These are phyloP conservation scores for Teratosphaeria epicoccoides DNA, from an alignment of 2,329 filamentous ascomycete genomes.

Conservation along the genomic window DNA sequence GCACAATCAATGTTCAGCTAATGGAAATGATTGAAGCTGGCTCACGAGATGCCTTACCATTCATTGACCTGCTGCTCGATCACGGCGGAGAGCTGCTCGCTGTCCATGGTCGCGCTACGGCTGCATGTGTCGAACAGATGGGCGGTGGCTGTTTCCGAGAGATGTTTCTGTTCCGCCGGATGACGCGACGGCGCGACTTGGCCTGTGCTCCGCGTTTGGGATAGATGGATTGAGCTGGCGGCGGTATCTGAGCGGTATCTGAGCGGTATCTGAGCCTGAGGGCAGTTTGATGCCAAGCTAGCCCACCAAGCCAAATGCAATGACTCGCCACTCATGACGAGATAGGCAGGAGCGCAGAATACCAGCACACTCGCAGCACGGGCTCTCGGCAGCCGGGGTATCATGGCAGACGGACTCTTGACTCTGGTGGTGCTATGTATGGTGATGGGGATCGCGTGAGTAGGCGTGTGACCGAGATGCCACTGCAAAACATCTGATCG, in stretches of 20 bases:
- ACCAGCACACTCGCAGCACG: neutral
- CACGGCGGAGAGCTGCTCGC: slow-evolving; percentile 16
- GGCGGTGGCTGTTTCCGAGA: neutral
- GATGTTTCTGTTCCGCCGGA: neutral
- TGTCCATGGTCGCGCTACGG: slow-evolving; percentile 7
- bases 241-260: neutral
- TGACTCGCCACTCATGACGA: neutral
- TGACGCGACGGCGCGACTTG: neutral
- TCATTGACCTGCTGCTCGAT: slow-evolving; percentile 22
- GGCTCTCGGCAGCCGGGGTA: neutral
- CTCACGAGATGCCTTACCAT: slow-evolving; percentile 33
- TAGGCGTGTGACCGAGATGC: slow-evolving; percentile 3
- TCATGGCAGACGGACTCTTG: slow-evolving; percentile 52
- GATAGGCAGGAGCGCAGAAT: neutral
- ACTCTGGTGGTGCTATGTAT: slow-evolving; percentile 54
- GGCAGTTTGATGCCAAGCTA: too few relatives aligned
- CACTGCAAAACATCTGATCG: neutral
- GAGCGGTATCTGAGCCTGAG: too few relatives aligned
- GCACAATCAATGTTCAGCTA: neutral
- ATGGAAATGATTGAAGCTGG: neutral
- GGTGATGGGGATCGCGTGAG: slow-evolving; percentile 55
- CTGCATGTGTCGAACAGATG: neutral
- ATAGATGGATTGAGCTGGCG: too few relatives aligned
- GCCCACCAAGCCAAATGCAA: neutral
- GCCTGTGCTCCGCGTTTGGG: too few relatives aligned